Evolutionary conservation across 2,329 filamentous ascomycete genomes (phyloP), one percentile per base, ranked within the genome.

Genomic region (Aspergillus arachidicola): DNA sequence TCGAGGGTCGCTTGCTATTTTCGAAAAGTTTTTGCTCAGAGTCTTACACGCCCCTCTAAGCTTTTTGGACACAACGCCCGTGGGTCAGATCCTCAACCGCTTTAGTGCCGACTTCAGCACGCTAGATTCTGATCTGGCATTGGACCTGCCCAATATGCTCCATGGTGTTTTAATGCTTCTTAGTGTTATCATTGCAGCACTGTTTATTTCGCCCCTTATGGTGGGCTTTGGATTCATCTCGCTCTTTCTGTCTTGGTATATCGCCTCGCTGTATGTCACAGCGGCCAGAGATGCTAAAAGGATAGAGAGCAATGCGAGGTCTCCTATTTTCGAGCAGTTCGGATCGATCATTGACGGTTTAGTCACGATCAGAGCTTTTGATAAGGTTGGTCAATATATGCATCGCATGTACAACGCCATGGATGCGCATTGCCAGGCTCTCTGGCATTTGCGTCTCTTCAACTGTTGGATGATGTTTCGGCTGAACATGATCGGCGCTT

Each of bases 241-340:
- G 7, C 36, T 62, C 26, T 23, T 58, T 26, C 38, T 57, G 14
- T 58, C 60, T 23, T 54, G 60, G 56, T 50, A 32, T 48, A 50
- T 58, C 9, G 60, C 85, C 61, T 86, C 89, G 62, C 81, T 80
- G 46, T 94, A 91, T 72, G 83, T 94, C 11, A 78, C 84, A 36
- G 90, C 85, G 1, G 90, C 90, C 0, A 83, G 91, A 51, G 90
- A 92, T 21, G 84, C 90, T 64, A 93, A 93, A 78, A 84, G 91
- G 7, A 83, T 94, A 3, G 91, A 94, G 75, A 91, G 88, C 66
- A 91, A 85, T 11, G 85, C 87, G 62, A 93, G 93, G 76, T 91
- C 88, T 0, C 91, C 91, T 0, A 87, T 94, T 1, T 93, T 92
- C 69, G 91, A 93, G 74, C 87, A 91, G 68, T 93, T 93, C 71